phyloP scores from a whole-genome alignment of 257 asterid species.

The Solanum pennellii region DNA sequence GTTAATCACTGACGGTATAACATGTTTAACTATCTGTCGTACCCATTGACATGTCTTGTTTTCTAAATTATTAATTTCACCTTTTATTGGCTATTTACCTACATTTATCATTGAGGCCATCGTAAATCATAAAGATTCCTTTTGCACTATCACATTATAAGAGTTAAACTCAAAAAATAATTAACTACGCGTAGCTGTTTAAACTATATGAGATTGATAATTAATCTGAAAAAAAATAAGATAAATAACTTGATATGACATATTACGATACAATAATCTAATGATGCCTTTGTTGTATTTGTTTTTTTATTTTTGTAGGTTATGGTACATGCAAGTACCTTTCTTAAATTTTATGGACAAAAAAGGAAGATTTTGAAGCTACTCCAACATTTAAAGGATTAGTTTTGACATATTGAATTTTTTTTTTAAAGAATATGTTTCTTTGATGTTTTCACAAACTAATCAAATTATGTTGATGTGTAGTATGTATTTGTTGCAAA shows the following conservation, averaged over 20 bases:
- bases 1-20: not conserved
- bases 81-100: not conserved
- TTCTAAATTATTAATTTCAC: not conserved
- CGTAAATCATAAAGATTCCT: not conserved
- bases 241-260: not conserved
- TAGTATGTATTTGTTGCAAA: not conserved
- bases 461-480: not conserved
- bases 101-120: not conserved
- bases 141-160: not conserved
- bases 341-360: not conserved
- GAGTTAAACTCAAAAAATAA: not conserved
- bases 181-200: not conserved
- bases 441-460: not conserved
- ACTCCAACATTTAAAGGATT: not conserved
- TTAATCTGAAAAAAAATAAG: not conserved
- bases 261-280: not conserved
- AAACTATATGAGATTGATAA: not conserved
- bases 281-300: not conserved
- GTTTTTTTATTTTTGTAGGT: slow-evolving; percentile 27
- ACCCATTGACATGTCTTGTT: not conserved
- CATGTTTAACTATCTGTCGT: not conserved
- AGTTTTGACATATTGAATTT: not conserved
- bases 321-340: slow-evolving; percentile 40
- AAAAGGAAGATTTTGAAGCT: not conserved
- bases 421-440: not conserved